These are phyloP conservation scores for Pseudopediastrum boryanum DNA, from an alignment of 139 green algal species.

Conservation along the genomic window DNA sequence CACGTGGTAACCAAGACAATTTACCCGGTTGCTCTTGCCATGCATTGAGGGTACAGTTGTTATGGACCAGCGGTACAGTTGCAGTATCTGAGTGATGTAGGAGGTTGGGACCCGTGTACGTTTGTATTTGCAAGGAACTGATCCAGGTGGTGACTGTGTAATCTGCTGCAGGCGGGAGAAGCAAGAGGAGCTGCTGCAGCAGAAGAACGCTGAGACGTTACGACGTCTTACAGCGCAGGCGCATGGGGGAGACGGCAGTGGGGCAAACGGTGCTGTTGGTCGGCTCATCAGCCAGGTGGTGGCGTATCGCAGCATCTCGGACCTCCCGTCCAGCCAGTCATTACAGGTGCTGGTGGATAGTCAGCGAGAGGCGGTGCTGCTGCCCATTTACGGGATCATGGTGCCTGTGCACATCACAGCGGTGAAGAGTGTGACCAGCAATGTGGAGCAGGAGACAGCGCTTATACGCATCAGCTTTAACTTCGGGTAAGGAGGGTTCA, in stretches of 20 bases:
- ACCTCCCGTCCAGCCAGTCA: constrained; percentile 67
- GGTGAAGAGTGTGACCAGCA: constrained; percentile 85
- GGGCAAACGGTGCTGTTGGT: background rate
- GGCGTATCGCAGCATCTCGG: constrained; percentile 75
- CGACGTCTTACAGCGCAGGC: constrained; percentile 60
- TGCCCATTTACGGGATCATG: constrained; percentile 96
- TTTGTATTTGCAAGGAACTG: no score
- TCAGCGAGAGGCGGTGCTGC: constrained; percentile 83
- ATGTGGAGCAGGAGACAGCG: constrained; percentile 72
- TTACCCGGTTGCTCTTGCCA: no score
- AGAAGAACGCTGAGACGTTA: constrained; percentile 88
- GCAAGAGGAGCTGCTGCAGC: constrained; percentile 83
- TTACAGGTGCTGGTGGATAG: constrained; percentile 63
- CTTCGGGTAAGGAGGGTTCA: constrained; percentile 53
- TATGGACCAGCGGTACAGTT: no score
- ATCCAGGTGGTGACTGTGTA: no score
- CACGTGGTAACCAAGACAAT: no score
- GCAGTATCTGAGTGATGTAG: no score
- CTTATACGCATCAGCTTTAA: constrained; percentile 97
- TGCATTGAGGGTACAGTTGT: no score
- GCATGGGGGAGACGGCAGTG: background rate
- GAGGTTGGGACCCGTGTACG: no score
- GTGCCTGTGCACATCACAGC: constrained; percentile 98
- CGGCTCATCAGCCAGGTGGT: constrained; percentile 47
- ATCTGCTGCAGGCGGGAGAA: constrained; percentile 75